These are phyloP conservation scores for Leishmania gerbilli DNA, from an alignment of 208 protist genomes.

Conservation along the genomic window DNA sequence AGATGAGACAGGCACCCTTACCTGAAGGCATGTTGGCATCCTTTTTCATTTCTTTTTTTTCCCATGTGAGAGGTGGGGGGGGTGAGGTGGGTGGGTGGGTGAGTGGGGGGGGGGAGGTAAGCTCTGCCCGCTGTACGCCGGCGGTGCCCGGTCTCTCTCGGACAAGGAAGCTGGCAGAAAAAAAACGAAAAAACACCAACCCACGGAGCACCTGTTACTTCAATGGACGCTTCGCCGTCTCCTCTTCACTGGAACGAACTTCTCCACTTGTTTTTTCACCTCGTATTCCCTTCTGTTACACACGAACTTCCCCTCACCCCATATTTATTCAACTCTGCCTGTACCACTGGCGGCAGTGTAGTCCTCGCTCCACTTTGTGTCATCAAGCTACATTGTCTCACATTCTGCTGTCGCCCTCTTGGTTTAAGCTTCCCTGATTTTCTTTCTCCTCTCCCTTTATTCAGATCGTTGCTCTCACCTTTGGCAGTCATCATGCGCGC, in stretches of 20 bases:
- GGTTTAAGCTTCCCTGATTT: background rate
- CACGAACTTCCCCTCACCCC: too few species aligned
- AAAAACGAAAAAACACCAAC: background rate
- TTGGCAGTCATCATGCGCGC: conserved; percentile 45
- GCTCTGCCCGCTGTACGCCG: background rate
- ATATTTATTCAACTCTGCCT: conserved; percentile 1
- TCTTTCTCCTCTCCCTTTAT: background rate
- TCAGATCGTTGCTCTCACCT: conserved; percentile 3
- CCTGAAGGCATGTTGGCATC: background rate
- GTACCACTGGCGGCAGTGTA: conserved; percentile 11
- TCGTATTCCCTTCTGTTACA: background rate
- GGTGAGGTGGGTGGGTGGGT: background rate
- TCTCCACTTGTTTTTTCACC: background rate
- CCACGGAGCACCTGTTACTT: background rate
- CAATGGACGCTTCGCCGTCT: background rate
- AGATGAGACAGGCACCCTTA: background rate
- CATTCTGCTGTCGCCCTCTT: conserved; percentile 1
- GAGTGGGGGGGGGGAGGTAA: background rate
- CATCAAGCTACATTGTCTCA: background rate
- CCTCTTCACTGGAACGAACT: background rate
- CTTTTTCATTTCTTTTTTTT: background rate
- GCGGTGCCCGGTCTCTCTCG: background rate
- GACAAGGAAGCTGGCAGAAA: background rate
- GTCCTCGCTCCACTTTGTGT: conserved; percentile 1
- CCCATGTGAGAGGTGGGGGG: too few species aligned